Percentiles rank a stretch among this genome's conserved stretches.
These are phyloP conservation scores for Plectosphaerella cucumerina DNA, from an alignment of 2,329 filamentous ascomycete species.

Conservation along the genomic window DNA sequence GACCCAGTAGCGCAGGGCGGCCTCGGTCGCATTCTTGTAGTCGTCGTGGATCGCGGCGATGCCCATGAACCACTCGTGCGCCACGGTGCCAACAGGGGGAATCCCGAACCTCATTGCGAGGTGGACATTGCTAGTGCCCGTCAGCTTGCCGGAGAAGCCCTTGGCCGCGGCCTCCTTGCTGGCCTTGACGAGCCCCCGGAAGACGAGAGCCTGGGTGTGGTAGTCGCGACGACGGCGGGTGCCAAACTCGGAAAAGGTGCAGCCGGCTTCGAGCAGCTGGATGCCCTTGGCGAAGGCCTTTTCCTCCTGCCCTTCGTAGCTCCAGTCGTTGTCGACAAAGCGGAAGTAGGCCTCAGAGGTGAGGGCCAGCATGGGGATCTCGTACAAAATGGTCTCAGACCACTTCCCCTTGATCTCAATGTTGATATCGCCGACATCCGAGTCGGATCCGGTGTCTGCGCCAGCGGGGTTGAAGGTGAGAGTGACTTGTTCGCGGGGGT, in stretches of 20 bases:
- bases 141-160: constrained; percentile 67
- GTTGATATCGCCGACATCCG: constrained; percentile 69
- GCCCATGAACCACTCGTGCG: constrained; percentile 99
- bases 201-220: constrained; percentile 78
- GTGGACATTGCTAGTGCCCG: constrained; percentile 94
- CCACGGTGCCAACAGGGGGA: constrained; percentile 78
- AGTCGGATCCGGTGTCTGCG: constrained; percentile 56
- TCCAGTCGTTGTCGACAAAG: constrained; percentile 93
- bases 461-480: constrained; percentile 59
- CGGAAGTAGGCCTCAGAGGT: constrained; percentile 97
- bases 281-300: constrained; percentile 79
- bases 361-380: constrained; percentile 88
- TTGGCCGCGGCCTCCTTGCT: constrained; percentile 63
- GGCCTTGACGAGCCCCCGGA: constrained; percentile 78
- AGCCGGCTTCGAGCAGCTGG: constrained; percentile 73
- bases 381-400: constrained; percentile 95
- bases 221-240: constrained; percentile 87
- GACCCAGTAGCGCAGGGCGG: constrained; percentile 83
- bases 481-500: constrained; percentile 74
- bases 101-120: constrained; percentile 91
- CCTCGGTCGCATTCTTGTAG: constrained; percentile 80
- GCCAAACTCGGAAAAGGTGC: constrained; percentile 90
- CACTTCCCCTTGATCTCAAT: constrained; percentile 78
- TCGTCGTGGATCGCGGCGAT: constrained; percentile 86
- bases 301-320: constrained; percentile 79